phyloP scores from a whole-genome alignment of 2,329 filamentous ascomycete genomes.

The Cladophialophora bantiana region DNA sequence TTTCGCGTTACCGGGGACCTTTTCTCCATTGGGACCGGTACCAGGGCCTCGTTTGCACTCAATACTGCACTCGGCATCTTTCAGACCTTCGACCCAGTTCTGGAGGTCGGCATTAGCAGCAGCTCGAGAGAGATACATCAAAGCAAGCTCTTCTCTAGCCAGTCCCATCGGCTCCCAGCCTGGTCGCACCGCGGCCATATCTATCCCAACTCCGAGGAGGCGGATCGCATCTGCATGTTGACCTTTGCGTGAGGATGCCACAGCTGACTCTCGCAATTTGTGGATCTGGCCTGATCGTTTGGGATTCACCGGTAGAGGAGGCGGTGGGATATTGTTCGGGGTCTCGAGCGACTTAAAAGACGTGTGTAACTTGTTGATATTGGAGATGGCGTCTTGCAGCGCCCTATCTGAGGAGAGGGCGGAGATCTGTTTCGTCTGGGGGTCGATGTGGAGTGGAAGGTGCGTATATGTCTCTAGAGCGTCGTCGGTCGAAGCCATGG shows the following conservation, averaged over 20 bases:
- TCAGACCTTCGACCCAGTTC: slow-evolving; percentile 83
- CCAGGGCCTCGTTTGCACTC: slow-evolving; percentile 69
- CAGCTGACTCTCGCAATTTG: slow-evolving; percentile 90
- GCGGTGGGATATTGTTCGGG: slow-evolving; percentile 74
- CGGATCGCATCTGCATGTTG: slow-evolving; percentile 76
- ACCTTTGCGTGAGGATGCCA: slow-evolving; percentile 79
- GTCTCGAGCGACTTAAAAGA: slow-evolving; percentile 70
- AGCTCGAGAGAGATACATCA: slow-evolving; percentile 83
- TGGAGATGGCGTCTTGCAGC: slow-evolving; percentile 69
- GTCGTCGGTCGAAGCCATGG: slow-evolving; percentile 40
- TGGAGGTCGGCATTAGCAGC: slow-evolving; percentile 86
- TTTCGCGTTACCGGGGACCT: slow-evolving; percentile 79
- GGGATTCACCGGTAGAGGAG: slow-evolving; percentile 88
- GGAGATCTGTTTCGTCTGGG: slow-evolving; percentile 77
- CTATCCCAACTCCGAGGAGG: slow-evolving; percentile 83
- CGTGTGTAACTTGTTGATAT: slow-evolving; percentile 81
- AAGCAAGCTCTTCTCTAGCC: slow-evolving; percentile 82
- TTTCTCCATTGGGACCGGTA: slow-evolving; percentile 39
- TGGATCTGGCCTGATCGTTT: slow-evolving; percentile 86
- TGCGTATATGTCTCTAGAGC: slow-evolving; percentile 68
- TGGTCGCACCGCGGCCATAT: slow-evolving; percentile 84
- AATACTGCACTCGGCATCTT: slow-evolving; percentile 86
- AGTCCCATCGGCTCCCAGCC: slow-evolving; percentile 86
- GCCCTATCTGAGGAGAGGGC: slow-evolving; percentile 56
- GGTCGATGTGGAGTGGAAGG: slow-evolving; percentile 81